Percentiles rank a stretch among this genome's conserved stretches.
These are phyloP conservation scores for Guillardia theta DNA, from an alignment of 78 protist genomes.

Conservation along the genomic window DNA sequence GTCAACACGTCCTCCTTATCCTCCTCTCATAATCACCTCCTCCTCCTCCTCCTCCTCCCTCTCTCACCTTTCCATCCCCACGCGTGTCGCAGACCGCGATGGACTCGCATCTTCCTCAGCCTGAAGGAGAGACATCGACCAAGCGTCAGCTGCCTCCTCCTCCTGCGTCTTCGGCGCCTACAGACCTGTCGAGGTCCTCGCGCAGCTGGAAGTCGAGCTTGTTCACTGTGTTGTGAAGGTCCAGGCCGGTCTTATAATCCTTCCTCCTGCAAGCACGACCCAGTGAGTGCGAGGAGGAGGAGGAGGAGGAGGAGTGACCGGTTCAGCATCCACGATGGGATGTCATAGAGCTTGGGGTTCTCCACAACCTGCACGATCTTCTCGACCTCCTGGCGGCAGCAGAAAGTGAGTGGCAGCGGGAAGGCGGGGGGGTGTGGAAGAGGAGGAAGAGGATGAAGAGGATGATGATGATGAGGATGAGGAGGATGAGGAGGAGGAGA, in stretches of 20 bases:
- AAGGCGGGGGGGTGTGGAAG: too few species aligned
- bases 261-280: constrained; percentile 6
- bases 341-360: background rate
- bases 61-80: background rate
- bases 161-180: background rate
- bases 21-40: background rate
- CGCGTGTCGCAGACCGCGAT: constrained; percentile 9
- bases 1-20: background rate
- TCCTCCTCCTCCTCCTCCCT: background rate
- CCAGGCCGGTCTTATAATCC: background rate
- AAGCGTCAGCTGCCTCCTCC: background rate
- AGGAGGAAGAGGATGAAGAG: too few species aligned
- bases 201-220: constrained; percentile 1
- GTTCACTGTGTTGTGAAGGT: background rate
- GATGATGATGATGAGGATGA: too few species aligned
- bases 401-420: background rate
- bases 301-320: background rate
- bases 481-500: too few species aligned
- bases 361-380: background rate
- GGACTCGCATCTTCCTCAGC: background rate
- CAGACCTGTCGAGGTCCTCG: background rate
- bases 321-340: constrained; percentile 4
- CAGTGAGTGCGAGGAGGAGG: background rate
- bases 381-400: background rate
- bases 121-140: background rate